phyloP scores from a whole-genome alignment of 352 stramenopile species.

The Achlya hypogyna region DNA sequence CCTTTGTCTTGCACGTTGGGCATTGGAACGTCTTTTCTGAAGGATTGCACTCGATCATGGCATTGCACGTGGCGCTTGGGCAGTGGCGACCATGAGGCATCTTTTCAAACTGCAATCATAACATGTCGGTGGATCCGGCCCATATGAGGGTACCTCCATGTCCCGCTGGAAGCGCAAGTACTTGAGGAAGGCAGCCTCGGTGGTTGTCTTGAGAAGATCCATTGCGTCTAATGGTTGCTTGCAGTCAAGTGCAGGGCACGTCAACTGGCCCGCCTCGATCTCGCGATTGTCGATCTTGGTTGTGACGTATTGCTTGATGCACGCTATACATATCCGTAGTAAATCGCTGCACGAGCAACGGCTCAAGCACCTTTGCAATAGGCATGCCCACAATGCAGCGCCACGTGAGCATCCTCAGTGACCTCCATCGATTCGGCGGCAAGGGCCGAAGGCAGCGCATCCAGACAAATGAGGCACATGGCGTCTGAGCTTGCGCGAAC shows the following conservation, averaged over 20 bases:
- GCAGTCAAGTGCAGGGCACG: background rate
- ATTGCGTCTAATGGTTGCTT: background rate
- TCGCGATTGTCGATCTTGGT: background rate
- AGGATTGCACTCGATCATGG: slow-evolving; percentile 1
- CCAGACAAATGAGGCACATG: slow-evolving; percentile 7
- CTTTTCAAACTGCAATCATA: slow-evolving; percentile 2
- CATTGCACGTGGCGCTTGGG: background rate
- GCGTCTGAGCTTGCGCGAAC: too few relatives aligned
- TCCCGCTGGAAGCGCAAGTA: background rate
- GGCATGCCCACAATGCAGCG: background rate
- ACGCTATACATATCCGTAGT: background rate
- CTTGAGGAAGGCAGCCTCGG: slow-evolving; percentile 7
- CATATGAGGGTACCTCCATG: background rate
- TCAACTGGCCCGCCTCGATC: background rate
- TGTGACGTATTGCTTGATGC: slow-evolving; percentile 4
- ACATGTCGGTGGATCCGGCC: background rate
- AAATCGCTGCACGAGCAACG: background rate
- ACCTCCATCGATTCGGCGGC: background rate
- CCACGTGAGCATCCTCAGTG: background rate
- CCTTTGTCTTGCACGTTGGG: background rate
- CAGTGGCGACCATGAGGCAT: background rate
- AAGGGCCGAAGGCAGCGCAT: background rate
- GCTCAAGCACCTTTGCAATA: background rate
- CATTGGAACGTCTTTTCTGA: background rate
- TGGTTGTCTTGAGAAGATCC: background rate